A percentile compares a stretch with the other conserved stretches of the same genome.
phyloP scores from a whole-genome alignment of 495 filamentous ascomycete species.

The Penicillium subrubescens region DNA sequence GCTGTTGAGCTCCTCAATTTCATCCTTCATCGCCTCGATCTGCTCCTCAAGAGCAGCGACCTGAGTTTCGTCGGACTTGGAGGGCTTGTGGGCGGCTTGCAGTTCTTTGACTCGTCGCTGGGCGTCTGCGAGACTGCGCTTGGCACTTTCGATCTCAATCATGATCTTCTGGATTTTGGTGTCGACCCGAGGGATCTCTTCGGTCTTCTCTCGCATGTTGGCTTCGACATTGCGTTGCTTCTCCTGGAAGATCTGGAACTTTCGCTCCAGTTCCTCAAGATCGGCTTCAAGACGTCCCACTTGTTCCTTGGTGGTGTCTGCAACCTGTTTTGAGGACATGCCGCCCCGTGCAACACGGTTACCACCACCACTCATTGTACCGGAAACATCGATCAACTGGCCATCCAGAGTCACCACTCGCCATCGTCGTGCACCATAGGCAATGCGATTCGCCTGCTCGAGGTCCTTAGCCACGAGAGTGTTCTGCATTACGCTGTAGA shows the following conservation, averaged over 20 bases:
- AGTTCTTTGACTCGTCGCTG: constrained; percentile 83
- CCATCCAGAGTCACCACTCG: constrained; percentile 94
- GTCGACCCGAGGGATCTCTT: constrained; percentile 80
- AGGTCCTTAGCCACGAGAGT: constrained; percentile 92
- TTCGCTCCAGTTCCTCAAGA: constrained; percentile 78
- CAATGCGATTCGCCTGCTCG: constrained; percentile 91
- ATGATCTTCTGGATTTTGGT: constrained; percentile 90
- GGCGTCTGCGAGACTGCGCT: constrained; percentile 80
- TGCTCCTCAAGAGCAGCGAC: constrained; percentile 72
- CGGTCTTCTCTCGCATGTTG: constrained; percentile 69
- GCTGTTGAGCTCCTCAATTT: constrained; percentile 75
- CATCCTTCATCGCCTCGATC: constrained; percentile 70
- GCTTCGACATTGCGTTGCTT: constrained; percentile 76
- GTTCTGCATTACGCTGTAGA: constrained; percentile 90
- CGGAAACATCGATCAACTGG: constrained; percentile 93
- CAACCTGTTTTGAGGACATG: constrained; percentile 93
- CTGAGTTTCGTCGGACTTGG: constrained; percentile 73
- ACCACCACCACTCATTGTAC: constrained; percentile 98
- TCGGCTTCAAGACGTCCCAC: constrained; percentile 84
- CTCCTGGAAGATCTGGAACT: constrained; percentile 78
- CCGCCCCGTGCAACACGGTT: constrained; percentile 81
- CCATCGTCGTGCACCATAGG: constrained; percentile 90
- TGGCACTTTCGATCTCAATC: constrained; percentile 85
- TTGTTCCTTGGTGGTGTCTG: constrained; percentile 82
- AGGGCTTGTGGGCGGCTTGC: constrained; percentile 73